A percentile compares a stretch with the other conserved stretches of the same genome.
These are phyloP conservation scores for Suillus occidentalis DNA, from an alignment of 768 basidiomycete species.

Conservation along the genomic window DNA sequence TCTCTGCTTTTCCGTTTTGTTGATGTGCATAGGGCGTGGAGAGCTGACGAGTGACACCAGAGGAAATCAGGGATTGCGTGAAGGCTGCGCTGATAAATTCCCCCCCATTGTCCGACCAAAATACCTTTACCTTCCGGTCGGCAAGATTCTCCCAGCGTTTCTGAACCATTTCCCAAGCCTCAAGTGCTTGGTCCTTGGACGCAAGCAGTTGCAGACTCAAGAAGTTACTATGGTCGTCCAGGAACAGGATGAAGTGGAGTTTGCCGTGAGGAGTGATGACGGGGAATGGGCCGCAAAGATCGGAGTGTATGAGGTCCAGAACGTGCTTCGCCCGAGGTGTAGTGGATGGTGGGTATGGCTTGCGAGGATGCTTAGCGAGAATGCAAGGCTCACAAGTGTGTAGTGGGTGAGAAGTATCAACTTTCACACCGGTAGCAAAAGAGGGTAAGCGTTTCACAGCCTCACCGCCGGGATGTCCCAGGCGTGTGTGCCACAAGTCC, in stretches of 20 bases:
- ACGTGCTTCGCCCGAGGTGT: neutral
- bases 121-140: accelerated
- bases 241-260: neutral
- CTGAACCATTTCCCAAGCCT: neutral
- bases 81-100: too few relatives aligned
- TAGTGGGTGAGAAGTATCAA: too few relatives aligned
- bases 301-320: neutral
- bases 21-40: too few relatives aligned
- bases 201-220: neutral
- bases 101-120: neutral
- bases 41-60: too few relatives aligned
- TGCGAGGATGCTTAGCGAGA: neutral
- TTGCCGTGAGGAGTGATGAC: neutral
- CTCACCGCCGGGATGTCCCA: too few relatives aligned
- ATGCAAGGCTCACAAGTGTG: too few relatives aligned
- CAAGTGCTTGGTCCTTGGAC: neutral
- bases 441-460: too few relatives aligned
- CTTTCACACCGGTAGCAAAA: too few relatives aligned
- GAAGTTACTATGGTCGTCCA: neutral
- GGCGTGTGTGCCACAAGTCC: too few relatives aligned
- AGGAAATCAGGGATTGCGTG: too few relatives aligned
- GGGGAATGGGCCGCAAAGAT: neutral
- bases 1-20: too few relatives aligned
- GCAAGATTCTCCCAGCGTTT: neutral
- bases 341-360: neutral